phyloP scores from a whole-genome alignment of 2,329 filamentous ascomycete genomes.

The Botrytis elliptica region DNA sequence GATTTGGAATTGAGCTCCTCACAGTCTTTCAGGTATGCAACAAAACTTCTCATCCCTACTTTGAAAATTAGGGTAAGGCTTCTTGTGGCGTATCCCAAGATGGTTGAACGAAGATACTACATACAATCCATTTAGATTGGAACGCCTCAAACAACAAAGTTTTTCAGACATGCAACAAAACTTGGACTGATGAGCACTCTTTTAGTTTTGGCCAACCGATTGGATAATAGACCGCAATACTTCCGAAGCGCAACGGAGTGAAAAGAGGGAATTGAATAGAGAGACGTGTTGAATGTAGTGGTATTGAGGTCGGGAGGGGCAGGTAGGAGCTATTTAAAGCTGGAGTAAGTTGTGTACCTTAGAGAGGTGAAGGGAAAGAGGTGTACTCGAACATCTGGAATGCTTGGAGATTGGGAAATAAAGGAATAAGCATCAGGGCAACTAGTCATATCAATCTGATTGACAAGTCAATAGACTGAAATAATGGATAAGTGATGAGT shows the following conservation, averaged over 20 bases:
- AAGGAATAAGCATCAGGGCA: background rate
- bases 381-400: background rate
- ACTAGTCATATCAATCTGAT: background rate
- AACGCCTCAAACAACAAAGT: background rate
- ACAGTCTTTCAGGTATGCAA: background rate
- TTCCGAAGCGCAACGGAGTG: background rate
- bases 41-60: too few relatives aligned
- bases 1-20: too few relatives aligned
- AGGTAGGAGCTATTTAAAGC: background rate
- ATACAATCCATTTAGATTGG: background rate
- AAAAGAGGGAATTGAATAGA: background rate
- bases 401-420: background rate
- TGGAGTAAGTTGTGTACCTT: background rate
- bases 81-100: too few relatives aligned
- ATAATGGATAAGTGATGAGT: background rate
- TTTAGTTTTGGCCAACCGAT: rapidly evolving
- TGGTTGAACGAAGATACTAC: too few relatives aligned
- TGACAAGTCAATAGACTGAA: background rate
- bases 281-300: background rate
- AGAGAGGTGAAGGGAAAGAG: background rate
- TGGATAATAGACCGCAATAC: rapidly evolving
- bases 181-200: background rate
- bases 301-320: background rate
- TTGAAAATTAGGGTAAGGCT: too few relatives aligned
- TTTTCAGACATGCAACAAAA: background rate